phyloP scores from a whole-genome alignment of 192 early-diverging fungal species.

The Coemansia sp. region DNA sequence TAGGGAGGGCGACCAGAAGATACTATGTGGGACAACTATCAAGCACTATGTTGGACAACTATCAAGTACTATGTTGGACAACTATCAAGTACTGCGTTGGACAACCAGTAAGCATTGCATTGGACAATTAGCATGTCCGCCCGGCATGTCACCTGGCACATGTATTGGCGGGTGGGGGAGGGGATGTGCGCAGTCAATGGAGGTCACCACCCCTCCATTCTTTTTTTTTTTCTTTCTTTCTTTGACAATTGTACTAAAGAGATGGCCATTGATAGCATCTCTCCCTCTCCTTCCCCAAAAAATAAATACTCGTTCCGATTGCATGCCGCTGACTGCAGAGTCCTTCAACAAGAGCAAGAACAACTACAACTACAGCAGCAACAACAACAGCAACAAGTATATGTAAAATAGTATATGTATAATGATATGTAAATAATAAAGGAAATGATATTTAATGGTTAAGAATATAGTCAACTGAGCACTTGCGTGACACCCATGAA shows the following conservation, averaged over 20 bases:
- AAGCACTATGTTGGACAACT: no score
- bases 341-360: background rate
- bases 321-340: background rate
- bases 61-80: no score
- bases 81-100: background rate
- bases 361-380: no score
- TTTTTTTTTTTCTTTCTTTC: no score
- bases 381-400: no score
- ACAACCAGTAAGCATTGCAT: no score
- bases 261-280: background rate
- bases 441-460: slow-evolving; percentile 21
- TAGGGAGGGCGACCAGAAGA: no score
- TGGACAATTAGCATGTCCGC: no score
- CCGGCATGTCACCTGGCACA: no score
- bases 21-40: no score
- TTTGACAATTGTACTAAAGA: background rate
- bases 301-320: background rate
- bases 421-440: background rate
- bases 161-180: no score
- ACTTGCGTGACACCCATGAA: slow-evolving; percentile 48
- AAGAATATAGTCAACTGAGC: slow-evolving; percentile 45
- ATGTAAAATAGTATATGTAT: background rate
- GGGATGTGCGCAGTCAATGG: background rate
- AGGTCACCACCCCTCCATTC: background rate
- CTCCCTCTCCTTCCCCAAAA: background rate